A percentile compares a stretch with the other conserved stretches of the same genome.
phyloP scores from a whole-genome alignment of 1,139 yeast species.

The Casaregolazyma suthepensis region DNA sequence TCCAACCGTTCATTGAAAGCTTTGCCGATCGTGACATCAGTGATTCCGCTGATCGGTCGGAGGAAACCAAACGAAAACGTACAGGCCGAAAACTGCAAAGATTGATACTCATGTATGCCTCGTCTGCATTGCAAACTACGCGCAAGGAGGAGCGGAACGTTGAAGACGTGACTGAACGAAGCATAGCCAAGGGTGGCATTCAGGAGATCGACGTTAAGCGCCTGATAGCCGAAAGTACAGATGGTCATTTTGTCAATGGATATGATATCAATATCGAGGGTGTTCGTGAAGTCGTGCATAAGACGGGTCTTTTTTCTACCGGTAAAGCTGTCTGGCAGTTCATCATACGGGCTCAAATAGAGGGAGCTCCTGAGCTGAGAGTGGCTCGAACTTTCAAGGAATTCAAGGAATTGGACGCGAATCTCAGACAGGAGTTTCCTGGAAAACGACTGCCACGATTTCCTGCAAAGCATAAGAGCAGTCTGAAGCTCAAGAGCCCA shows the following conservation, averaged over 20 bases:
- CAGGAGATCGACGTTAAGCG: conserved; percentile 39
- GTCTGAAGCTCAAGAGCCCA: conserved; percentile 7
- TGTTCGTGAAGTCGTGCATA: conserved; percentile 37
- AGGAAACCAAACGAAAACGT: conserved; percentile 65
- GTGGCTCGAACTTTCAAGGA: conserved; percentile 61
- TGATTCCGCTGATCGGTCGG: conserved; percentile 65
- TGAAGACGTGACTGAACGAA: conserved; percentile 34
- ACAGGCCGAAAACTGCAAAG: conserved; percentile 55
- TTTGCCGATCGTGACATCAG: conserved; percentile 66
- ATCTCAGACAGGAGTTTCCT: conserved; percentile 53
- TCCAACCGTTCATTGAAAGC: conserved; percentile 74
- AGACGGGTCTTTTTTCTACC: conserved; percentile 29
- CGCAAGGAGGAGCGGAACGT: conserved; percentile 49
- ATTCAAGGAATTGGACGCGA: conserved; percentile 50
- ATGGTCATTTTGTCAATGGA: conserved; percentile 50
- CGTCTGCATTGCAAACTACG: conserved; percentile 65
- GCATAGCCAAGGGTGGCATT: conserved; percentile 48
- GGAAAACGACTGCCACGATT: conserved; percentile 62
- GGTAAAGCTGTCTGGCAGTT: conserved; percentile 28
- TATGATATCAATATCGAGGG: conserved; percentile 60
- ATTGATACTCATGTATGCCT: conserved; percentile 59
- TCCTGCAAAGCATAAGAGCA: conserved; percentile 47
- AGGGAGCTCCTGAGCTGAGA: conserved; percentile 38
- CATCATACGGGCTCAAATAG: conserved; percentile 29
- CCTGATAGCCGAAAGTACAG: conserved; percentile 34